A percentile compares a stretch with the other conserved stretches of the same genome.
These are phyloP conservation scores for Hansenula sp. DNA, from an alignment of 1,139 yeast species.

Conservation along the genomic window DNA sequence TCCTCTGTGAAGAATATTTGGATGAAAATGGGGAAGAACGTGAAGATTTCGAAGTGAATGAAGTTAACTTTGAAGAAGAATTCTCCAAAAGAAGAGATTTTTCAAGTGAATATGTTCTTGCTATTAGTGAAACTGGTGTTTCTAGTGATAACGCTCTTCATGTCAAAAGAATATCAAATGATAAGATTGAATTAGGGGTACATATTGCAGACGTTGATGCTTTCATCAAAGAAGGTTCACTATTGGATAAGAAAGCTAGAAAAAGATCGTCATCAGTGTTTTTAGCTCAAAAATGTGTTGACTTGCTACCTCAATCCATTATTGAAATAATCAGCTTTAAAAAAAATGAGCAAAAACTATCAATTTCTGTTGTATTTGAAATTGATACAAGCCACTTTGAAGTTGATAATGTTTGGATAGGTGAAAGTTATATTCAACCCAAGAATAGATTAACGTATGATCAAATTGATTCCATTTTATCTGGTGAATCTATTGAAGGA, in stretches of 20 bases:
- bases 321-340: conserved; percentile 60
- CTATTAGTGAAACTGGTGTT: conserved; percentile 58
- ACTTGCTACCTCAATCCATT: conserved; percentile 66
- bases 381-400: conserved; percentile 72
- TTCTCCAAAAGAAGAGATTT: conserved; percentile 51
- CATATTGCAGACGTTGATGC: conserved; percentile 81
- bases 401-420: conserved; percentile 74
- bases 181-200: conserved; percentile 62
- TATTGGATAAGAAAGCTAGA: conserved; percentile 84
- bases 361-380: conserved; percentile 79
- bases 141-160: conserved; percentile 76
- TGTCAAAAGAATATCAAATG: conserved; percentile 54
- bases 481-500: conserved; percentile 15
- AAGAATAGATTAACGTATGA: conserved; percentile 45
- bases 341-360: conserved; percentile 57
- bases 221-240: conserved; percentile 66
- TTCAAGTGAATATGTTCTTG: conserved; percentile 58
- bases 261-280: conserved; percentile 88
- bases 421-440: conserved; percentile 69
- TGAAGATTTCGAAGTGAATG: conserved; percentile 24
- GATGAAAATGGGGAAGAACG: conserved; percentile 29
- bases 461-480: conserved; percentile 47
- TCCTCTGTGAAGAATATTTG: conserved; percentile 80
- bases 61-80: conserved; percentile 30
- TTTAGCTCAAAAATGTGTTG: conserved; percentile 73